Evolutionary conservation across 2,329 filamentous ascomycete species (phyloP).

Genomic region (Diaporthe humulicola): DNA sequence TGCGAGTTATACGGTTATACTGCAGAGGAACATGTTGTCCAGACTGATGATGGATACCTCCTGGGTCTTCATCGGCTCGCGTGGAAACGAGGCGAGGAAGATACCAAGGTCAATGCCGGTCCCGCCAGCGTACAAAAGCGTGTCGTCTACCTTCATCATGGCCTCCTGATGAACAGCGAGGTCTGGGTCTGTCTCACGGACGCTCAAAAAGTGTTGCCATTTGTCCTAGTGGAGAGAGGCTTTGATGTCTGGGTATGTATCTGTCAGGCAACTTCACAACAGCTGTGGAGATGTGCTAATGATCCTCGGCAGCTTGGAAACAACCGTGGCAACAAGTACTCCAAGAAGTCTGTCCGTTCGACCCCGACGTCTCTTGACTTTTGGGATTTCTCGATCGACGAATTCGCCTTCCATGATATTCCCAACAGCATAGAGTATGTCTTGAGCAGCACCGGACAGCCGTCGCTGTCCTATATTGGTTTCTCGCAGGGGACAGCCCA

Average conservation of each 20-base stretch:
- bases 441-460: slow-evolving; percentile 83
- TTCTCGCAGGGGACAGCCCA: slow-evolving; percentile 98
- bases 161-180: slow-evolving; percentile 97
- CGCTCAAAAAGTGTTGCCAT: slow-evolving; percentile 86
- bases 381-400: slow-evolving; percentile 98
- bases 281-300: slow-evolving; percentile 48
- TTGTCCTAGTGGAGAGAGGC: slow-evolving; percentile 87
- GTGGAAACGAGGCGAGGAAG: slow-evolving; percentile 85
- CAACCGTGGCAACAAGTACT: slow-evolving; percentile 99
- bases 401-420: slow-evolving; percentile 98
- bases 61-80: slow-evolving; percentile 90
- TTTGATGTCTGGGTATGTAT: slow-evolving; percentile 91
- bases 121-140: slow-evolving; percentile 79
- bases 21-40: slow-evolving; percentile 95
- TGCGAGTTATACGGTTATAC: slow-evolving; percentile 92
- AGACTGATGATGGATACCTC: slow-evolving; percentile 94
- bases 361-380: slow-evolving; percentile 83
- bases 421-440: slow-evolving; percentile 95
- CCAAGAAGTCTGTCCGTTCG: slow-evolving; percentile 87
- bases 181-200: slow-evolving; percentile 97
- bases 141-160: slow-evolving; percentile 95
- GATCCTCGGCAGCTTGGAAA: slow-evolving; percentile 79
- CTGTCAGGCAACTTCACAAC: not conserved
- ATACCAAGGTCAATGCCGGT: slow-evolving; percentile 81
- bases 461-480: slow-evolving; percentile 92